phyloP scores from a whole-genome alignment of 2,329 filamentous ascomycete genomes.

The Sporothrix luriei region DNA sequence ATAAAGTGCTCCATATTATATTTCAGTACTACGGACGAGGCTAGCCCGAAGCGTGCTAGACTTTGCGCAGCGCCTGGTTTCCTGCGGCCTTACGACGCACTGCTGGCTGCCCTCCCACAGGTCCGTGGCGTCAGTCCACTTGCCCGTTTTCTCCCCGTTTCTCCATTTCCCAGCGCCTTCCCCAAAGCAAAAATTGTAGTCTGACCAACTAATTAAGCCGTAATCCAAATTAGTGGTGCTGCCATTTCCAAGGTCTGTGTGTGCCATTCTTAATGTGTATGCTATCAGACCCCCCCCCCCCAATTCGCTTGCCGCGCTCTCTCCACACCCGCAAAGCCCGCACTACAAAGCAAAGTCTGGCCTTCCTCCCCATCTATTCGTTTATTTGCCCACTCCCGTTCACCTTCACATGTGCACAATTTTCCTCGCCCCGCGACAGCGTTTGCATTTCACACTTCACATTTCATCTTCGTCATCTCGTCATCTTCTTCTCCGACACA shows the following conservation, averaged over 20 bases:
- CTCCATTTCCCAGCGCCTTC: conserved; percentile 4
- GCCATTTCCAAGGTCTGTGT: conserved; percentile 5
- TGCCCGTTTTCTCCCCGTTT: too few relatives aligned
- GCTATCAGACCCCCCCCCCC: not conserved
- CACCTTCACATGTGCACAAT: conserved; percentile 30
- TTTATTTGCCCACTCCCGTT: not conserved
- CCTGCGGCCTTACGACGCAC: not conserved
- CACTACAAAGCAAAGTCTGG: not conserved
- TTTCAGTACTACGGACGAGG: not conserved
- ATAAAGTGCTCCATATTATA: conserved; percentile 20
- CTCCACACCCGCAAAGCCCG: conserved; percentile 24
- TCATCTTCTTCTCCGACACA: not conserved
- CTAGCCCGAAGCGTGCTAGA: conserved; percentile 1
- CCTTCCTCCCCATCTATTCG: conserved; percentile 20
- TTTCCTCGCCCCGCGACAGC: conserved; percentile 26
- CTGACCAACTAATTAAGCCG: too few relatives aligned
- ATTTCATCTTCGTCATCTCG: not conserved
- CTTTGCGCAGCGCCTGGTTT: not conserved
- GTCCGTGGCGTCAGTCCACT: not conserved
- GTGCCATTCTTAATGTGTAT: not conserved
- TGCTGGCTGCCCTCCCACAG: conserved; percentile 14
- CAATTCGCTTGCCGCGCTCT: conserved; percentile 19
- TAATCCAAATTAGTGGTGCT: not conserved
- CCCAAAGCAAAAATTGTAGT: not conserved
- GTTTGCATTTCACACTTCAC: not conserved